Evolutionary conservation across 345 rosid genomes (phyloP).

Genomic region (Citrus maxima): DNA sequence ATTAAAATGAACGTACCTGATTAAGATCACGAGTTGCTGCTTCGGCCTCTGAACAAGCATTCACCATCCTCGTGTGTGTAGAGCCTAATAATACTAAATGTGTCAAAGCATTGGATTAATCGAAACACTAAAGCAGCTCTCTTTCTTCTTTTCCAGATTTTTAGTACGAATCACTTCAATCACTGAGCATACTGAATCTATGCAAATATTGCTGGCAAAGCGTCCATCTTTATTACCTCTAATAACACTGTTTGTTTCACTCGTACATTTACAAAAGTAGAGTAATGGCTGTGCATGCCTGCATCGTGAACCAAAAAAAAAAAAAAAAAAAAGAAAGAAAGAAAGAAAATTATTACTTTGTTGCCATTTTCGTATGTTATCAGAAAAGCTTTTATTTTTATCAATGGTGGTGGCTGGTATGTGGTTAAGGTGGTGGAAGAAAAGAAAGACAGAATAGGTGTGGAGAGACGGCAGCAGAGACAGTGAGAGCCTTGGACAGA

Average conservation of each 20-base stretch:
- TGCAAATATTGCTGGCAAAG: neutral
- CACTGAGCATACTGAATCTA: neutral
- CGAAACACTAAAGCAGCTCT: neutral
- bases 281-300: neutral
- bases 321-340: too few relatives aligned
- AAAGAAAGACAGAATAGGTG: neutral
- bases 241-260: neutral
- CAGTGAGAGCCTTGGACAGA: conserved; percentile 22
- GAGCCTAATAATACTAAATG: neutral
- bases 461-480: neutral
- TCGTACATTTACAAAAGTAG: neutral
- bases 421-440: neutral
- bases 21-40: neutral
- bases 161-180: too few relatives aligned
- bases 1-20: neutral
- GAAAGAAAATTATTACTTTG: neutral
- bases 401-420: too few relatives aligned
- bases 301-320: neutral
- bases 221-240: neutral
- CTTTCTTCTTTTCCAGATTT: too few relatives aligned
- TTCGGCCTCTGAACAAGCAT: neutral
- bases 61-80: neutral
- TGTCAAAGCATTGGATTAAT: neutral
- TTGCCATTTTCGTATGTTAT: neutral
- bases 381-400: neutral